Evolutionary conservation across 1,139 yeast species (phyloP), one percentile per base, ranked within the genome.

Genomic region (Yamadazyma siamensis): DNA sequence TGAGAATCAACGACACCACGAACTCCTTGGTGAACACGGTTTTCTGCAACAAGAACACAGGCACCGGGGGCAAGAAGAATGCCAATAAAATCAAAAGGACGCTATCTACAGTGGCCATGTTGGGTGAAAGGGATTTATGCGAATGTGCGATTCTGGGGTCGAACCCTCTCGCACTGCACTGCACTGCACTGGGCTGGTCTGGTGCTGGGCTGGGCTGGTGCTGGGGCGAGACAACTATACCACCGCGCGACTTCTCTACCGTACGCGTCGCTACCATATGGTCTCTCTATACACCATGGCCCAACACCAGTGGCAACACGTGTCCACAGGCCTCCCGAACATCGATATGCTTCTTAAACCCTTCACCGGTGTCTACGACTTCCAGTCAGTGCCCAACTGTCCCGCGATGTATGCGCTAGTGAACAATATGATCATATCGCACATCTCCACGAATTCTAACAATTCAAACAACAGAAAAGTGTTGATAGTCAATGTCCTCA

Each of bases 1-100:
- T 64, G 32, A 67, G 59, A 18, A 65, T 32, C 4, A 63, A 46
- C 3, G 60, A 46, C 6, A 65, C 54, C 26, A 61, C 51, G 29
- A 61, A 55, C 37, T 64, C 70, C 42, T 55, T 58, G 36, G 62
- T 62, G 30, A 49, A 52, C 19, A 61, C 39, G 15, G 56, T 43
- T 35, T 54, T 51, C 28, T 52, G 50, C 30, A 61, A 41, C 13
- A 66, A 43, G 29, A 56, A 56, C 11, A 65, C 49, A 1, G 72
- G 68, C 27, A 64, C 51, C 3, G 73, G 73, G 4, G 73, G 73
- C 27, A 65, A 39, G 6, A 65, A 39, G 11, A 64, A 35, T 8
- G 61, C 66, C 42, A 62, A 47, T 7, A 61, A 25, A 12, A 53
- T 50, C 39, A 66, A 52, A 15, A 66, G 46, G 13, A 56, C 29